Conservation (phyloP, 2,329 filamentous ascomycete species). For the Beauveria sp. region DNA sequence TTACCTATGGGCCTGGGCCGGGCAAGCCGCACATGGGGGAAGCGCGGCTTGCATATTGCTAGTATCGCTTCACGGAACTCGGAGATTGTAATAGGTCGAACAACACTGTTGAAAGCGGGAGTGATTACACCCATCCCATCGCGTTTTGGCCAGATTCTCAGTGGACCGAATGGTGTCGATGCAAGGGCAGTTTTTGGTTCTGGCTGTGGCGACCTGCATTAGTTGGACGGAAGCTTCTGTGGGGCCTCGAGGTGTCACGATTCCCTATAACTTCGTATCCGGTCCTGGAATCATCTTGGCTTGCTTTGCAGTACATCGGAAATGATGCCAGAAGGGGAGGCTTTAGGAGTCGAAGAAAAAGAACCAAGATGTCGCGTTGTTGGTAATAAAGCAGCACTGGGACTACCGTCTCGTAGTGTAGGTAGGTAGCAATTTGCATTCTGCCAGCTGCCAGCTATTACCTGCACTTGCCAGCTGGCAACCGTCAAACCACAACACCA, state of each 20-base stretch:
- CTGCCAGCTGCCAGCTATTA: background rate
- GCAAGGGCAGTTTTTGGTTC: background rate
- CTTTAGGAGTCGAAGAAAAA: background rate
- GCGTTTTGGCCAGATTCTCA: background rate
- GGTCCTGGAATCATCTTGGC: background rate
- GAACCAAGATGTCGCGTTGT: background rate
- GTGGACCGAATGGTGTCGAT: background rate
- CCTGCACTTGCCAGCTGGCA: background rate
- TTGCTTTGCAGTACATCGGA: background rate
- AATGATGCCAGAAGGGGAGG: background rate
- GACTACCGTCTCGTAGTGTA: background rate
- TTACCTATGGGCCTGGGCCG: constrained; percentile 35
- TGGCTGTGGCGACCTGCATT: background rate
- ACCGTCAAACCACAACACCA: background rate
- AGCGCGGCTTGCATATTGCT: constrained; percentile 42
- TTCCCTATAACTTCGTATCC: background rate
- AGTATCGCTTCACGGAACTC: constrained; percentile 41
- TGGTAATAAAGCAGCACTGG: background rate
- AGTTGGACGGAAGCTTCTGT: background rate
- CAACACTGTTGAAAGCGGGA: constrained; percentile 28
- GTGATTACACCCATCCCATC: constrained; percentile 26
- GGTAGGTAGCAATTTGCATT: background rate
- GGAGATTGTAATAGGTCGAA: constrained; percentile 28
- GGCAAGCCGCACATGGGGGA: constrained; percentile 30
- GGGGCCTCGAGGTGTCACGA: background rate